Base-by-base conservation (phyloP, 305 asterid genomes). In the Plantago rigida region DNA sequence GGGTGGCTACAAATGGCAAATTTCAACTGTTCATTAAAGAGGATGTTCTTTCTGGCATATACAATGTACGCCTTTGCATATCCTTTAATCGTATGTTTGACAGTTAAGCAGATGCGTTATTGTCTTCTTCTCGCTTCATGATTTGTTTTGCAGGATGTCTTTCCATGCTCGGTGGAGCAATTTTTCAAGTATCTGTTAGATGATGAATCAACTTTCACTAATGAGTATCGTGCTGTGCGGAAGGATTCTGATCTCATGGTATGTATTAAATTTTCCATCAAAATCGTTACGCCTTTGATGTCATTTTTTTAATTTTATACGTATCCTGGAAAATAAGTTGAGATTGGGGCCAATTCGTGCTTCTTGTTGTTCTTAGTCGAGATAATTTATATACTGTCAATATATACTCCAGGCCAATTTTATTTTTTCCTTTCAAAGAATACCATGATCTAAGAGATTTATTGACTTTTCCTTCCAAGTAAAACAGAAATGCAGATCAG, bases 151-250 rank as follows among this genome's bases (percentile, higher is more conserved):
- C 90, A 89, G 95, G 97, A 80, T 71, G 69, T 70, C 42, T 89
- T 87, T 71, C 95, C 94, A 34, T 78, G 88, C 82, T 76, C 82
- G 0, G 83, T 84, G 34, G 95, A 87, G 78, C 87, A 87, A 65
- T 87, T 77, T 71, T 87, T 84, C 81, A 85, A 79, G 55, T 64
- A 87, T 50, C 69, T 87, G 67, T 74, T 87, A 60, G 86, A 84
- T 63, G 97, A 84, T 77, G 88, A 71, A 56, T 89, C 97, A 57
- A 73, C 77, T 62, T 89, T 81, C 80, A 84, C 77, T 52, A 80
- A 76, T 65, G 95, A 89, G 70, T 87, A 84, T 66, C 88, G 94
- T 56, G 69, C 69, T 65, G 79, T 73, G 62, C 79, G 97, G 51
- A 87, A 83, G 77, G 93, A 89, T 74, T 56, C 91, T 64, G 87